phyloP scores from a whole-genome alignment of 176 grass and related monocot species.

The Pharus latifolius region DNA sequence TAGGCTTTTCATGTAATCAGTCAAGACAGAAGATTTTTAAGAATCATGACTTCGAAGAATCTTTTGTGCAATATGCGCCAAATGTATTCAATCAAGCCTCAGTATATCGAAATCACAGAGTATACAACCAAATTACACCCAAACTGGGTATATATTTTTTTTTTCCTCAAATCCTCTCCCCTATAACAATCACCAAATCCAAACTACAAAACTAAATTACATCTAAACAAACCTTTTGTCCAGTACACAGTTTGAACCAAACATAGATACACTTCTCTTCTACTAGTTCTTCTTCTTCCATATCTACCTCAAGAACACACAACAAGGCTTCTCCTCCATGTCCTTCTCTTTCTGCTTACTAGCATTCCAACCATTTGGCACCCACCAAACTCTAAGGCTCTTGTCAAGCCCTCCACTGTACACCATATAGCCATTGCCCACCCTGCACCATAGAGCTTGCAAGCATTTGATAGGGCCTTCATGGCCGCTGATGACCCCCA shows the following conservation, averaged over 20 bases:
- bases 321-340: neutral
- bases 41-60: too few relatives aligned
- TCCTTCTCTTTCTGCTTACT: neutral
- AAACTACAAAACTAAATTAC: too few relatives aligned
- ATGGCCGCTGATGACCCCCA: conserved; percentile 46
- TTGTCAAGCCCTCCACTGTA: conserved; percentile 84
- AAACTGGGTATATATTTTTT: too few relatives aligned
- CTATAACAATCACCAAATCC: too few relatives aligned
- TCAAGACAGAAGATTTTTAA: too few relatives aligned
- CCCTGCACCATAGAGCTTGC: conserved; percentile 43
- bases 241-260: neutral
- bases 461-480: conserved; percentile 86
- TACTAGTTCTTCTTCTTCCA: too few relatives aligned
- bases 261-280: neutral
- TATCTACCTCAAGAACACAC: conserved; percentile 33
- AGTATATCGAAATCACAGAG: too few relatives aligned
- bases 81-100: too few relatives aligned
- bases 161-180: too few relatives aligned
- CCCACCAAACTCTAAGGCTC: conserved; percentile 97
- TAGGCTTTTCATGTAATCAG: too few relatives aligned
- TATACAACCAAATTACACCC: too few relatives aligned
- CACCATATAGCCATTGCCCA: conserved; percentile 59
- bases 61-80: too few relatives aligned
- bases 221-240: neutral
- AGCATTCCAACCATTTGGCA: neutral